A percentile compares a stretch with the other conserved stretches of the same genome.
These are phyloP conservation scores for Pichia sp. DNA, from an alignment of 1,139 yeast species.

Conservation along the genomic window DNA sequence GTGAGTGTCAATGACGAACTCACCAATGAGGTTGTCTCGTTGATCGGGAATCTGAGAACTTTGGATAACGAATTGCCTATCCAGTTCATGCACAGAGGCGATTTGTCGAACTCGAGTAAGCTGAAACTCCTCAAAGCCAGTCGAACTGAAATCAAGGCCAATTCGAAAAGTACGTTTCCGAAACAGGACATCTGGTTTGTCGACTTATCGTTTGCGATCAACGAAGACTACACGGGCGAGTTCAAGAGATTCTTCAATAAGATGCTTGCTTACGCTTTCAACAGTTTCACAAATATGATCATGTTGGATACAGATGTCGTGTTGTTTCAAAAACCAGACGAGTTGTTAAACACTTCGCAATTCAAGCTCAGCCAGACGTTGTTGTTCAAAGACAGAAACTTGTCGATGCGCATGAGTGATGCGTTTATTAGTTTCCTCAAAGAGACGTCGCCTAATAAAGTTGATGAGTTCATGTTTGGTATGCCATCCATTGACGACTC, in stretches of 20 bases:
- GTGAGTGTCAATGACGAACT: constrained; percentile 45
- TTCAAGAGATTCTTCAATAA: constrained; percentile 46
- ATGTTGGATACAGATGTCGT: constrained; percentile 54
- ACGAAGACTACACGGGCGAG: constrained; percentile 28
- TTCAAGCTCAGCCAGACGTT: constrained; percentile 33
- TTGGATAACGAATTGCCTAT: constrained; percentile 48
- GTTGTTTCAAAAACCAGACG: constrained; percentile 39
- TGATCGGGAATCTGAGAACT: constrained; percentile 45
- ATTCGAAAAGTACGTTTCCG: constrained; percentile 6
- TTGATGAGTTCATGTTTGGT: constrained; percentile 21
- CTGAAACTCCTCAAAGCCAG: constrained; percentile 31
- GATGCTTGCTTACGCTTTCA: constrained; percentile 45
- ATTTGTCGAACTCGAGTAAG: constrained; percentile 31
- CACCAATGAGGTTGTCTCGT: constrained; percentile 40
- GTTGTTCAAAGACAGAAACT: constrained; percentile 42
- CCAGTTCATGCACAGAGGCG: constrained; percentile 49
- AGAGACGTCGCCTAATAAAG: constrained; percentile 39
- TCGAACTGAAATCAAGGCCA: too few relatives aligned
- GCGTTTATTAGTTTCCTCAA: constrained; percentile 47
- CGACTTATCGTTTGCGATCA: constrained; percentile 36
- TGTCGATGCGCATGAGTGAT: constrained; percentile 29
- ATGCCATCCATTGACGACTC: constrained; percentile 17
- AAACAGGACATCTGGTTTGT: constrained; percentile 47
- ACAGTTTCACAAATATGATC: constrained; percentile 46
- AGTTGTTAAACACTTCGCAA: constrained; percentile 31